A percentile compares a stretch with the other conserved stretches of the same genome.
phyloP scores from a whole-genome alignment of 2,329 filamentous ascomycete species.

The Salinomyces thailandicus region DNA sequence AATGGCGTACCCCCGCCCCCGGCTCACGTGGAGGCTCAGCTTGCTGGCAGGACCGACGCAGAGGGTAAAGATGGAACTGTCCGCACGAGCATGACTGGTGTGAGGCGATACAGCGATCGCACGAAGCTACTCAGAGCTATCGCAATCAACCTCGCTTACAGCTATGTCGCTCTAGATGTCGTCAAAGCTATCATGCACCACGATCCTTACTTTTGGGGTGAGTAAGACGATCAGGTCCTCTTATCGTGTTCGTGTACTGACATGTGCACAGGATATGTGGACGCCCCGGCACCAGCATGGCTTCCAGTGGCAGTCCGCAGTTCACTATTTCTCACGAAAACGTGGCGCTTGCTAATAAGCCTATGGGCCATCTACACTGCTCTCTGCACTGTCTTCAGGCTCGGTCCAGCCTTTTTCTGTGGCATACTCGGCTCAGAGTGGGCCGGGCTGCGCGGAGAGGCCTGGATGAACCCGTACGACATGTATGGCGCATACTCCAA shows the following conservation, averaged over 20 bases:
- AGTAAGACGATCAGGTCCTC: slow-evolving; percentile 8
- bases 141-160: slow-evolving; percentile 35
- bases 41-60: slow-evolving; percentile 10
- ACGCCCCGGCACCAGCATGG: slow-evolving; percentile 32
- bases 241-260: too few species aligned
- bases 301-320: slow-evolving; percentile 33
- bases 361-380: slow-evolving; percentile 49
- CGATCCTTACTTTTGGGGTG: slow-evolving; percentile 66
- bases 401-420: slow-evolving; percentile 51
- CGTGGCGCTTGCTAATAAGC: slow-evolving; percentile 48
- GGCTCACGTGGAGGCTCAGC: slow-evolving; percentile 29
- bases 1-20: slow-evolving; percentile 38
- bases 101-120: slow-evolving; percentile 27
- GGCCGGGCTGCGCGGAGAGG: slow-evolving; percentile 49
- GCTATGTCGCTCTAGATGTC: slow-evolving; percentile 60
- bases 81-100: slow-evolving; percentile 24
- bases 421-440: slow-evolving; percentile 48
- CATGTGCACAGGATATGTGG: slow-evolving; percentile 23
- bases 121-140: slow-evolving; percentile 26
- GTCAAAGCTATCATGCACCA: slow-evolving; percentile 58
- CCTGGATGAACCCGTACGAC: slow-evolving; percentile 51
- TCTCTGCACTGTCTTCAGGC: slow-evolving; percentile 50
- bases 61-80: slow-evolving; percentile 17
- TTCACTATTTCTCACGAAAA: slow-evolving; percentile 37
- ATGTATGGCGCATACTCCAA: slow-evolving; percentile 43